Evolutionary conservation across 208 protist genomes (phyloP).

Genomic region (Leishmania tropica): DNA sequence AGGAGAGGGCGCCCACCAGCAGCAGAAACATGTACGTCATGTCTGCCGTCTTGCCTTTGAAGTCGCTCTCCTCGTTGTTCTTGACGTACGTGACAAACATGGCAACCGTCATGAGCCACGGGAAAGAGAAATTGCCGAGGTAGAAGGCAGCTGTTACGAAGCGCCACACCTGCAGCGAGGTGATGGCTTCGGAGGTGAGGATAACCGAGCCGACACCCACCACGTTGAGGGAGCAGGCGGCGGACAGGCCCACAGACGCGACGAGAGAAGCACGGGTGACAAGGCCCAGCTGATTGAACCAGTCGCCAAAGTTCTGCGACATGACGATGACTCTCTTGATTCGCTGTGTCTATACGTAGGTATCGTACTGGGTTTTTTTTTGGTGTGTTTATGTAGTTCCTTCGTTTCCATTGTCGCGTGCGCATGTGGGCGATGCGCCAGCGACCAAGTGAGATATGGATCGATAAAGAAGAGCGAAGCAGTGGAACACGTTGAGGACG

Average conservation of each 20-base stretch:
- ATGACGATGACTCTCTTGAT: slow-evolving; percentile 13
- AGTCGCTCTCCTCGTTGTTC: slow-evolving; percentile 79
- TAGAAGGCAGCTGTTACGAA: slow-evolving; percentile 73
- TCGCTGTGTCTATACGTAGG: slow-evolving; percentile 5
- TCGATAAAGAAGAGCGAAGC: not conserved
- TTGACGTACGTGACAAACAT: slow-evolving; percentile 82
- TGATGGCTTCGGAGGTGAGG: slow-evolving; percentile 40
- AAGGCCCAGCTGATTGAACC: slow-evolving; percentile 61
- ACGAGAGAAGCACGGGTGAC: slow-evolving; percentile 59
- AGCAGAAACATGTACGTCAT: slow-evolving; percentile 81
- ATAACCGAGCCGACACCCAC: slow-evolving; percentile 37
- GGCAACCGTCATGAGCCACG: slow-evolving; percentile 76
- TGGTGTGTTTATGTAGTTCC: not conserved
- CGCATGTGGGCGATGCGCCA: slow-evolving; percentile 3
- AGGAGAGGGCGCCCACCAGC: slow-evolving; percentile 35
- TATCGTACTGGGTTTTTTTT: not conserved
- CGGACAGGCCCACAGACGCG: slow-evolving; percentile 47
- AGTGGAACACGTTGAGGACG: not conserved
- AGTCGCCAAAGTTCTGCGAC: slow-evolving; percentile 74
- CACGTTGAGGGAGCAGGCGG: slow-evolving; percentile 43
- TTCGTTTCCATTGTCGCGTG: not conserved
- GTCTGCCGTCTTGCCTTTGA: slow-evolving; percentile 75
- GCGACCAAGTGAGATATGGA: not conserved
- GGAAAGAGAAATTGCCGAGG: slow-evolving; percentile 81
- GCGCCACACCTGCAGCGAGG: slow-evolving; percentile 67